These are phyloP conservation scores for Begonia loranthoides DNA, from an alignment of 306 rosid genomes.

Conservation along the genomic window DNA sequence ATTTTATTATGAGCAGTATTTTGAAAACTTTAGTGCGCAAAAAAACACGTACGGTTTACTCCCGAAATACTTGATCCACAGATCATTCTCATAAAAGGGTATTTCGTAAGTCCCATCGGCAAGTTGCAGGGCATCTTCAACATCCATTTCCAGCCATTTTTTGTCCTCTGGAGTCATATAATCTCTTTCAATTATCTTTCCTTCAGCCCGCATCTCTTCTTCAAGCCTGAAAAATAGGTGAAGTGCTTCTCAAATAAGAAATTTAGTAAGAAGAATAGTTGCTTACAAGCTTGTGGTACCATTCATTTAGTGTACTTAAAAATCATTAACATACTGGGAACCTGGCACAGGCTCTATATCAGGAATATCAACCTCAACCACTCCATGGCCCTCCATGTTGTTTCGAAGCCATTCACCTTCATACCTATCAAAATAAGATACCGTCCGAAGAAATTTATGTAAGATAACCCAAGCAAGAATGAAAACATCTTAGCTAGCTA, in stretches of 20 bases:
- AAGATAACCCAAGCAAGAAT: conserved; percentile 10
- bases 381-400: conserved; percentile 82
- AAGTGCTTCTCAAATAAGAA: conserved; percentile 12
- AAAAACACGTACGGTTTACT: conserved; percentile 67
- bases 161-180: conserved; percentile 67
- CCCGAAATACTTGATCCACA: conserved; percentile 61
- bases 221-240: conserved; percentile 51
- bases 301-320: conserved; percentile 4
- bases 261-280: neutral
- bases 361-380: conserved; percentile 88
- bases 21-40: neutral
- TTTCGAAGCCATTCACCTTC: conserved; percentile 99
- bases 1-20: no score
- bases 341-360: conserved; percentile 83
- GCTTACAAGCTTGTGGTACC: neutral
- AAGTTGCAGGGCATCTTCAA: conserved; percentile 55
- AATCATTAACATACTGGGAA: conserved; percentile 49
- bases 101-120: conserved; percentile 42
- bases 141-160: conserved; percentile 92
- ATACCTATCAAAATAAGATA: conserved; percentile 38
- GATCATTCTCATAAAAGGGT: conserved; percentile 71
- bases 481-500: neutral
- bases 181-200: conserved; percentile 63
- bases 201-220: conserved; percentile 78
- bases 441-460: conserved; percentile 4